Percentiles rank a stretch among this genome's conserved stretches.
These are phyloP conservation scores for Sonneratia alba DNA, from an alignment of 345 rosid genomes.

Conservation along the genomic window DNA sequence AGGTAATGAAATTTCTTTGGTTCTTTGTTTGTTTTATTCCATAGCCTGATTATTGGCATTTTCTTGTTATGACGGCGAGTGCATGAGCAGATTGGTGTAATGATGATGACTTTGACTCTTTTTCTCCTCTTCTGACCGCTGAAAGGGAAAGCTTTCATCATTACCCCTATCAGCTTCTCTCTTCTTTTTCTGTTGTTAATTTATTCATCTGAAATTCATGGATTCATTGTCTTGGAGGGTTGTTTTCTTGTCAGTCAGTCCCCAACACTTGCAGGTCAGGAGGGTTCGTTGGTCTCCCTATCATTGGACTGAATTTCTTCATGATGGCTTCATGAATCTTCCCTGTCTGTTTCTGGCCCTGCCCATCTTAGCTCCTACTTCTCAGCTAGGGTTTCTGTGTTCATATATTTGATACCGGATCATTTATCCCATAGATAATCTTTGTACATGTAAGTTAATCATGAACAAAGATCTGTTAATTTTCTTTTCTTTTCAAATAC, in stretches of 20 bases:
- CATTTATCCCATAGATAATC: neutral
- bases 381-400: conserved; percentile 17
- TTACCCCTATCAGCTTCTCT: conserved; percentile 2
- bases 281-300: conserved; percentile 9
- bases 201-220: conserved; percentile 24
- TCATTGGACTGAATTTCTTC: conserved; percentile 29
- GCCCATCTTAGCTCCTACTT: conserved; percentile 11
- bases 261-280: conserved; percentile 15
- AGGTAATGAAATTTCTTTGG: neutral
- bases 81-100: conserved; percentile 53
- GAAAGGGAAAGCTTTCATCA: conserved; percentile 10
- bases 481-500: neutral
- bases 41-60: neutral
- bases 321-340: conserved; percentile 37
- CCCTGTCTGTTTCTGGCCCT: conserved; percentile 27
- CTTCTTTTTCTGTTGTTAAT: conserved; percentile 8
- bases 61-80: conserved; percentile 6
- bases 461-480: neutral
- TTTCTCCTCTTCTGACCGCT: conserved; percentile 21
- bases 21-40: neutral
- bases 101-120: conserved; percentile 52
- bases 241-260: conserved; percentile 25
- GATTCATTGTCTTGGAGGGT: conserved; percentile 15
- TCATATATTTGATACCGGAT: neutral
- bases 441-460: neutral